Evolutionary conservation across 148 eudicot genomes (phyloP).

Genomic region (Hydrangea macrophylla): DNA sequence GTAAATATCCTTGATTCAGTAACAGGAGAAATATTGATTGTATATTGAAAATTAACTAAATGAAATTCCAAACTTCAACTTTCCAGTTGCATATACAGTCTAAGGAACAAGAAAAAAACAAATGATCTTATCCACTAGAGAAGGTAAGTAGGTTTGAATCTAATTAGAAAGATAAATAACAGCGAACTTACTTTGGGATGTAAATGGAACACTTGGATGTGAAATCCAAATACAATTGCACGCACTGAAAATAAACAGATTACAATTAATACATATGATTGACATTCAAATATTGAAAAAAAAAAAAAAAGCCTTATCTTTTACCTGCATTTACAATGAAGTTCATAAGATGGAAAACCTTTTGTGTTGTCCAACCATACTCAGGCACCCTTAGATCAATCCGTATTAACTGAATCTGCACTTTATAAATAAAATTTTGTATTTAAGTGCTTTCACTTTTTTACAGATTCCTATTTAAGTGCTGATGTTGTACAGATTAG

Average conservation of each 20-base stretch:
- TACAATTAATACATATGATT: background rate
- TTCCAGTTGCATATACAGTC: too few species aligned
- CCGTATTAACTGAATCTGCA: conserved; percentile 82
- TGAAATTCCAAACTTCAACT: too few species aligned
- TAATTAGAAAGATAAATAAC: background rate
- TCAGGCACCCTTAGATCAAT: conserved; percentile 81
- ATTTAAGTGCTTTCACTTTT: background rate
- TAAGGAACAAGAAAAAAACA: too few species aligned
- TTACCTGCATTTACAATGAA: conserved; percentile 92
- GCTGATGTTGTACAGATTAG: background rate
- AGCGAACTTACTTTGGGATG: conserved; percentile 59
- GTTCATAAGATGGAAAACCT: conserved; percentile 92
- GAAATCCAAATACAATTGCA: conserved; percentile 79
- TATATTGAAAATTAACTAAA: too few species aligned
- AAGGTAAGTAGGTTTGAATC: too few species aligned
- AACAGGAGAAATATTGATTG: too few species aligned
- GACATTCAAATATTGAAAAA: background rate
- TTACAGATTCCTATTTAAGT: background rate
- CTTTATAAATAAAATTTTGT: background rate
- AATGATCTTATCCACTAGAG: too few species aligned
- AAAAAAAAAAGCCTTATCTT: background rate
- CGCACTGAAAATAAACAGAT: conserved; percentile 56
- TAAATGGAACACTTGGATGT: conserved; percentile 54
- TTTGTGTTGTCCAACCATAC: conserved; percentile 95
- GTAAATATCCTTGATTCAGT: too few species aligned